A percentile compares a stretch with the other conserved stretches of the same genome.
These are phyloP conservation scores for Metrosideros polymorpha DNA, from an alignment of 441 rosid genomes.

Conservation along the genomic window DNA sequence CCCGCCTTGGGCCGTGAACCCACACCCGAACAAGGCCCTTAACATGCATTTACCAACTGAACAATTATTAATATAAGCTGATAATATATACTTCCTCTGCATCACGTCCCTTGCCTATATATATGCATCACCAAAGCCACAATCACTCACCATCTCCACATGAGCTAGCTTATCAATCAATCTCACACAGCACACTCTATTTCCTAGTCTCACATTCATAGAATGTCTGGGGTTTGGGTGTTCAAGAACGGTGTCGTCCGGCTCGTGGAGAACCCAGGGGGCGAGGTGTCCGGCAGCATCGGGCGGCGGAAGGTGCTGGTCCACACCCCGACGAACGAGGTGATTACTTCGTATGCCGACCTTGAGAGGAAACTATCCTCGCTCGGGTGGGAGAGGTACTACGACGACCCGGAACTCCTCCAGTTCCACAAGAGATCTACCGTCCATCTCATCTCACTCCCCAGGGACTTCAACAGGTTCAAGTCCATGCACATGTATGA, in stretches of 20 bases:
- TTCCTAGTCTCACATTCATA: neutral
- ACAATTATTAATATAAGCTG: neutral
- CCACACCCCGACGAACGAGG: neutral
- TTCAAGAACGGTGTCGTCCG: constrained; percentile 2
- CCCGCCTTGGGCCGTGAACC: neutral
- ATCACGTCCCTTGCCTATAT: neutral
- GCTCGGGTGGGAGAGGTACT: constrained; percentile 6
- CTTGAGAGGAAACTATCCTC: neutral
- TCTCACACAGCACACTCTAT: neutral
- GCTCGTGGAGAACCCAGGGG: neutral
- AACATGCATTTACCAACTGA: neutral
- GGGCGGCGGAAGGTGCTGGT: neutral
- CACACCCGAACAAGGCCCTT: neutral
- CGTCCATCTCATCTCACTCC: neutral
- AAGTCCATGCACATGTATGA: constrained; percentile 1
- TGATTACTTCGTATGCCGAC: neutral
- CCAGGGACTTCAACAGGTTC: neutral
- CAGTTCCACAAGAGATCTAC: constrained; percentile 5
- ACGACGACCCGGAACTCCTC: neutral
- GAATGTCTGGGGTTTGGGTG: constrained; percentile 3
- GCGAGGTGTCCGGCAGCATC: neutral
- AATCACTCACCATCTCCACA: neutral
- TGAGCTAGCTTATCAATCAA: neutral
- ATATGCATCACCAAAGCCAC: neutral
- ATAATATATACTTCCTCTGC: neutral